A percentile compares a stretch with the other conserved stretches of the same genome.
phyloP scores from a whole-genome alignment of 805 yeast genomes.

The Lachancea meyersii region DNA sequence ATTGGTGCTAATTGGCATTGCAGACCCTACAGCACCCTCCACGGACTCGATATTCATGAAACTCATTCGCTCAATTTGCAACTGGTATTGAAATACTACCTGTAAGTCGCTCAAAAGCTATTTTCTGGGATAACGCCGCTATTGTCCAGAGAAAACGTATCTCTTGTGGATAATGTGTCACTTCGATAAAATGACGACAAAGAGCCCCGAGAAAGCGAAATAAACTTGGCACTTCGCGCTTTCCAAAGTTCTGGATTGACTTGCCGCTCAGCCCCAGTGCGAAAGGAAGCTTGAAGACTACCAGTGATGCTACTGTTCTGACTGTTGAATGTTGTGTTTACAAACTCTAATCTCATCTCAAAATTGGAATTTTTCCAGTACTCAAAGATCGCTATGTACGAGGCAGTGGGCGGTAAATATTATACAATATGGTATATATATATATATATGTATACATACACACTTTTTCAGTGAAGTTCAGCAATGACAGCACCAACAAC shows the following conservation, averaged over 20 bases:
- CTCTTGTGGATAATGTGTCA: neutral
- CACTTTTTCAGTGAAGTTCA: neutral
- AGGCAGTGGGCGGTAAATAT: slow-evolving; percentile 1
- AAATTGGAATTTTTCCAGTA: neutral
- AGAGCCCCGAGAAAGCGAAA: neutral
- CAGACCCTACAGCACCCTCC: neutral
- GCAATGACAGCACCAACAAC: no score
- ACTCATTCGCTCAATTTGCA: no score
- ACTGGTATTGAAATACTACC: no score
- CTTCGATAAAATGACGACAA: neutral
- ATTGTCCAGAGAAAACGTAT: neutral
- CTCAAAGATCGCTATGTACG: neutral
- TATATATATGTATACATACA: no score
- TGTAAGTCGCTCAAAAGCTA: neutral
- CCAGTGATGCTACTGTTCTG: neutral
- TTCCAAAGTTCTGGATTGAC: neutral
- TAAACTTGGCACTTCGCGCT: neutral
- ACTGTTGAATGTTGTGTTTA: neutral
- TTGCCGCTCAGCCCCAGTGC: neutral
- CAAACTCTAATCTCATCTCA: slow-evolving; percentile 1
- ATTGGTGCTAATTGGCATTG: neutral
- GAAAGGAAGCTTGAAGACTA: slow-evolving; percentile 1
- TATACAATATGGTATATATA: no score
- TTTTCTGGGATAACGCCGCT: neutral
- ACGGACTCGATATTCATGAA: neutral